phyloP scores from a whole-genome alignment of 129 eudicot genomes.

The Chrysanthemum makinoi region DNA sequence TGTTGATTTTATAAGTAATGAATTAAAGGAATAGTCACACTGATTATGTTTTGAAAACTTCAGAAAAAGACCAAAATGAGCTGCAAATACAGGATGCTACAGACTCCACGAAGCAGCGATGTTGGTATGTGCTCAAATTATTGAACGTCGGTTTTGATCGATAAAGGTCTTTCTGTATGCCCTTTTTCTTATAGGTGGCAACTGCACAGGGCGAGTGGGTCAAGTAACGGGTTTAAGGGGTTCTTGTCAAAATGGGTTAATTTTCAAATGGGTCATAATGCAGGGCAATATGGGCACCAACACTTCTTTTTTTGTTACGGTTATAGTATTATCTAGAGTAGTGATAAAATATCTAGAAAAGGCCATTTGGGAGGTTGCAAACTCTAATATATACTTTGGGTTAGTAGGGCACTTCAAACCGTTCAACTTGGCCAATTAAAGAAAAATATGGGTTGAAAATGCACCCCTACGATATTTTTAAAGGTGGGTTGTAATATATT shows the following conservation, averaged over 20 bases:
- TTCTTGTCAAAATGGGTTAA: not conserved
- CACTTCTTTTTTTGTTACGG: not conserved
- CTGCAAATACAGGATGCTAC: constrained; percentile 51
- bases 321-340: not conserved
- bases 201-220: not conserved
- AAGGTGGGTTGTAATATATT: not conserved
- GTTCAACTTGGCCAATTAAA: not conserved
- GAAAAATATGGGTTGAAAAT: too few relatives aligned
- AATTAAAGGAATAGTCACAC: constrained; percentile 3
- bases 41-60: constrained; percentile 4
- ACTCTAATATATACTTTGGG: constrained; percentile 12
- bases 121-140: constrained; percentile 53
- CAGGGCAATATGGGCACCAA: not conserved
- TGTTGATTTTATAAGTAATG: not conserved
- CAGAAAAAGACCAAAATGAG: constrained; percentile 48
- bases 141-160: not conserved
- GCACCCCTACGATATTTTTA: too few relatives aligned
- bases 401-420: not conserved
- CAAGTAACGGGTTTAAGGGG: constrained; percentile 4
- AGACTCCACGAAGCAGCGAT: constrained; percentile 39
- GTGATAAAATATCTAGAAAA: not conserved
- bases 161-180: not conserved
- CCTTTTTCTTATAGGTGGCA: constrained; percentile 6
- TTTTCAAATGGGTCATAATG: not conserved
- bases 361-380: constrained; percentile 11